phyloP scores from a whole-genome alignment of 2,329 filamentous ascomycete genomes.

The Ophidiomyces ophidiicola region DNA sequence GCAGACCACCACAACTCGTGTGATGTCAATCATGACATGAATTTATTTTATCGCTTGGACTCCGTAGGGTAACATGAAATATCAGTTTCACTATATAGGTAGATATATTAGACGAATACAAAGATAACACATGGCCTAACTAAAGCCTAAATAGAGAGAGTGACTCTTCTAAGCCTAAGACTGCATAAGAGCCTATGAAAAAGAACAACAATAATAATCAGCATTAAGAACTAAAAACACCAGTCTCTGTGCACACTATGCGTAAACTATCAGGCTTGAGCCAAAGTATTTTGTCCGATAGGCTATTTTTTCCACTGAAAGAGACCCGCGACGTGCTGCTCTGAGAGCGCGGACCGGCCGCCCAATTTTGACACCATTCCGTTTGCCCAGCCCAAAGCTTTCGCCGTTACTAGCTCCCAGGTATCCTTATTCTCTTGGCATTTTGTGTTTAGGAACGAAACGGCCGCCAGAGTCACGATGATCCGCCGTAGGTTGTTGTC shows the following conservation, averaged over 20 bases:
- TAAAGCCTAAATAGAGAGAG: no score
- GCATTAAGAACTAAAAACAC: neutral
- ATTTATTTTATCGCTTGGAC: no score
- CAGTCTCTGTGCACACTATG: neutral
- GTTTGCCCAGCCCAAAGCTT: slow-evolving; percentile 41
- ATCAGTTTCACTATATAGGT: no score
- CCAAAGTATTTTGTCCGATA: neutral
- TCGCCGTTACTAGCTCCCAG: slow-evolving; percentile 54
- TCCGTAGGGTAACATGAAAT: no score
- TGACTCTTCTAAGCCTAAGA: no score
- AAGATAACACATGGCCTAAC: no score
- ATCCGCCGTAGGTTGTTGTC: slow-evolving; percentile 8
- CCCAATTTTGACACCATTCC: neutral
- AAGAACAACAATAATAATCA: no score
- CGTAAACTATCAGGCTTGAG: no score
- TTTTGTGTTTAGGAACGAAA: slow-evolving; percentile 40
- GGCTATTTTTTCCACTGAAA: neutral
- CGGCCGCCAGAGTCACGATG: slow-evolving; percentile 31
- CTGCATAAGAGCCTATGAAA: neutral
- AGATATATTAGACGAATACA: no score
- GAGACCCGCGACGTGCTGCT: neutral
- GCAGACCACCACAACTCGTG: no score
- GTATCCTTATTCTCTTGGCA: slow-evolving; percentile 38
- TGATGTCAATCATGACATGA: no score
- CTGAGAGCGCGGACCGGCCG: neutral